Conservation (phyloP, 2,329 filamentous ascomycete species). For the Phaeoacremonium minimum region DNA sequence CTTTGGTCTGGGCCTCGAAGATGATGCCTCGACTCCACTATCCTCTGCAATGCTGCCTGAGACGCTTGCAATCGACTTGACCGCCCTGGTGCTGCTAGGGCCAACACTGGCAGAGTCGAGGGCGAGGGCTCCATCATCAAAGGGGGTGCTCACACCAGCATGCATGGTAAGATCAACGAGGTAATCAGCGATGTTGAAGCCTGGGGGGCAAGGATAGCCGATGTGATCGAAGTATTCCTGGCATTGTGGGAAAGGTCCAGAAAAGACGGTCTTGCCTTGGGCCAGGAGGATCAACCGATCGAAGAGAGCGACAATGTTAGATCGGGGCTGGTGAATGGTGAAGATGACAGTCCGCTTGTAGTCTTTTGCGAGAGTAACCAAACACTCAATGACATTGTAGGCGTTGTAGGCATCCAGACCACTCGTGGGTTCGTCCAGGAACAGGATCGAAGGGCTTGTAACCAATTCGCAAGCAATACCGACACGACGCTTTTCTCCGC, state of each 20-base stretch:
- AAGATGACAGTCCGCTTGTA: slow-evolving; percentile 98
- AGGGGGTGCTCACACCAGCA: slow-evolving; percentile 59
- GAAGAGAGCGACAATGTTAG: slow-evolving; percentile 96
- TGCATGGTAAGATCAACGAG: slow-evolving; percentile 98
- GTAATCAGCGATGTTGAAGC: slow-evolving; percentile 98
- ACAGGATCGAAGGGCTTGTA: slow-evolving; percentile 93
- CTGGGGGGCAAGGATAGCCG: slow-evolving; percentile 88
- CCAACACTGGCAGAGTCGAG: slow-evolving; percentile 64
- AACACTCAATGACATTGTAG: slow-evolving; percentile 94
- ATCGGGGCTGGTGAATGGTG: slow-evolving; percentile 96
- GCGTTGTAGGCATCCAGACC: slow-evolving; percentile 95
- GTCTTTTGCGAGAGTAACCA: slow-evolving; percentile 89
- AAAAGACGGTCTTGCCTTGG: slow-evolving; percentile 86
- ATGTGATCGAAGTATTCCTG: slow-evolving; percentile 90
- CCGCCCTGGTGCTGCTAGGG: slow-evolving; percentile 79
- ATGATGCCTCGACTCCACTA: slow-evolving; percentile 55
- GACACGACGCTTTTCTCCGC: slow-evolving; percentile 92
- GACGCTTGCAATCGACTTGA: slow-evolving; percentile 86
- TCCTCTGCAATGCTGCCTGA: slow-evolving; percentile 74
- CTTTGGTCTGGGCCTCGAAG: slow-evolving; percentile 62
- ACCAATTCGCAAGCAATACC: slow-evolving; percentile 97
- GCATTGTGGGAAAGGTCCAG: slow-evolving; percentile 82
- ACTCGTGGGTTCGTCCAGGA: slow-evolving; percentile 95
- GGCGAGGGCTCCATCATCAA: slow-evolving; percentile 50
- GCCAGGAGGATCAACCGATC: slow-evolving; percentile 90